A percentile compares a stretch with the other conserved stretches of the same genome.
These are phyloP conservation scores for Arabidopsis hybrid DNA, from an alignment of 441 rosid genomes.

Conservation along the genomic window DNA sequence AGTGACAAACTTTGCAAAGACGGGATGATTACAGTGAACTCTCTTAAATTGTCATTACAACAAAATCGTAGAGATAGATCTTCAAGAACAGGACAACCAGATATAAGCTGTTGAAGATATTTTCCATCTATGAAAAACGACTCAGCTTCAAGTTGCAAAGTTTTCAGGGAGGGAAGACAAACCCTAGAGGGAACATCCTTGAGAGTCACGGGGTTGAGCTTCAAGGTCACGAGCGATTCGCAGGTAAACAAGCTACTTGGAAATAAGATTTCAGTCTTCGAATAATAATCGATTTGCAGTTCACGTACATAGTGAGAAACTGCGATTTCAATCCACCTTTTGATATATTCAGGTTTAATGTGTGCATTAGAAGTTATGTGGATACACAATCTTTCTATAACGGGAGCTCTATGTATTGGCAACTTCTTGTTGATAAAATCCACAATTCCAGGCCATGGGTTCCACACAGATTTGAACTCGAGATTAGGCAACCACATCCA, in stretches of 20 bases:
- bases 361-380: background rate
- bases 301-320: constrained; percentile 8
- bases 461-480: too few relatives aligned
- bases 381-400: background rate
- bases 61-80: background rate
- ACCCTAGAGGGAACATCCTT: background rate
- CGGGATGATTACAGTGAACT: background rate
- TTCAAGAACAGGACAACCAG: constrained; percentile 7
- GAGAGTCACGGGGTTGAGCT: background rate
- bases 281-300: background rate
- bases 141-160: background rate
- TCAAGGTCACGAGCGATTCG: background rate
- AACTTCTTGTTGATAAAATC: background rate
- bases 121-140: background rate
- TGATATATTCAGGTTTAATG: constrained; percentile 17
- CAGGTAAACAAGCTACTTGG: background rate
- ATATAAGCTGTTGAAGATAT: background rate
- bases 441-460: too few relatives aligned
- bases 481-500: constrained; percentile 19
- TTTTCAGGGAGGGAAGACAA: constrained; percentile 28
- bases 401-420: background rate
- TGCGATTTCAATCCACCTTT: background rate
- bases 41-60: too few relatives aligned
- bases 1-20: constrained; percentile 1
- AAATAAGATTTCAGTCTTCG: background rate